Base-by-base conservation (phyloP, 2,329 filamentous ascomycete species). In the Pestalotiopsis sp. region DNA sequence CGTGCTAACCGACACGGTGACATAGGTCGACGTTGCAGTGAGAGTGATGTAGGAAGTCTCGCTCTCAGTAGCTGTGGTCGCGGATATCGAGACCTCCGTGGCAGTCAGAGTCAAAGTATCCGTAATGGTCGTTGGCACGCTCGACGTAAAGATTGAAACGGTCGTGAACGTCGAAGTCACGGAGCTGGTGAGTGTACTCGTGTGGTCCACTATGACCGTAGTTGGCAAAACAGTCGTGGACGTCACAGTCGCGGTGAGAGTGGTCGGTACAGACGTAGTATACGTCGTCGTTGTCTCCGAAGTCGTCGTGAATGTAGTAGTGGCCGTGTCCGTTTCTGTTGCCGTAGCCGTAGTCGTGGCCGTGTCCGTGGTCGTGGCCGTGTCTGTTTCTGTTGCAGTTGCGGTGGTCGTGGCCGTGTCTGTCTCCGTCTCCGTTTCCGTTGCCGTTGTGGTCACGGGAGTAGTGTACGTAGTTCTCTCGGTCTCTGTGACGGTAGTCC, bases 1-100 rank as follows among this genome's bases (percentile, higher is more conserved):
- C 14, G 73, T 71, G 56, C 74, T 73, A 61, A 74, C 74, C 4
- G 75, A 75, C 25, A 70, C 68, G 3, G 75, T 77, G 14, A 75
- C 65, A 58, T 75, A 76, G 11, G 75, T 77, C 7, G 73, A 74
- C 14, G 74, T 78, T 17, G 69, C 70, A n/a, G 70, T 72, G 2
- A 74, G 61, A 12, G 76, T 78, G 39, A 78, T 69, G 23, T 74
- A 72, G 14, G 65, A 59, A 23, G 65, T 67, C 20, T 60, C 52
- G n/a, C 20, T 20, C 17, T 75, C 73, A n/a, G 72, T 74, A 5
- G 68, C 73, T 59, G 72, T 69, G 17, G 63, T 67, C 6, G 67
- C 45, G 4, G 65, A 67, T 27, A 69, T 49, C 14, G 62, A 62
- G 13, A 66, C 70, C 25, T 72, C 67, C 9, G 74, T 78, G 13